phyloP scores from a whole-genome alignment of 495 filamentous ascomycete genomes.

The Talaromyces borbonicus region DNA sequence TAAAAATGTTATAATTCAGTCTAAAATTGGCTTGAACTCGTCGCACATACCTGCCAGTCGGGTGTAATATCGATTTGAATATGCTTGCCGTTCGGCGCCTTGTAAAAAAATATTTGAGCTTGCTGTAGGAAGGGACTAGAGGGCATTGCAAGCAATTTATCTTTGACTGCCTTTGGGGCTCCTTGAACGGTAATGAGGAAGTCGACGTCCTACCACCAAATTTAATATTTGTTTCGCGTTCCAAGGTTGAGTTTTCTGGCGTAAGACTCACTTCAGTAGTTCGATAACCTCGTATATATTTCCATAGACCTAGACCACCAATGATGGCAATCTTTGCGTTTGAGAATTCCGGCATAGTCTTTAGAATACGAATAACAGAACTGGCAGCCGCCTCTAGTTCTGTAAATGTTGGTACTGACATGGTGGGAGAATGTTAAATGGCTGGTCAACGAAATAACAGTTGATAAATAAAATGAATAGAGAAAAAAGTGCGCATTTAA shows the following conservation, averaged over 20 bases:
- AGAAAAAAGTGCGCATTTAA: too few relatives aligned
- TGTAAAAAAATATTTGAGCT: slow-evolving; percentile 6
- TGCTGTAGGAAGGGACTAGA: slow-evolving; percentile 6
- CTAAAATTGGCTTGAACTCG: background rate
- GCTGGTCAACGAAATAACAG: background rate
- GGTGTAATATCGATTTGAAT: slow-evolving; percentile 8
- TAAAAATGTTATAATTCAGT: background rate
- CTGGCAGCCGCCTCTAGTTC: slow-evolving; percentile 6
- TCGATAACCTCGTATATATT: slow-evolving; percentile 5
- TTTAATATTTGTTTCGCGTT: background rate
- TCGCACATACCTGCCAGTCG: slow-evolving; percentile 3
- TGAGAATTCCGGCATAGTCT: slow-evolving; percentile 7
- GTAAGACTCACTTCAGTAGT: slow-evolving; percentile 5
- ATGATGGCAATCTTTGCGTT: slow-evolving; percentile 8
- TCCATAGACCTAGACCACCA: slow-evolving; percentile 8
- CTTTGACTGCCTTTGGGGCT: slow-evolving; percentile 6
- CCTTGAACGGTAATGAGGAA: slow-evolving; percentile 9
- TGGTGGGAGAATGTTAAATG: background rate
- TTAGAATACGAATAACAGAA: slow-evolving; percentile 1
- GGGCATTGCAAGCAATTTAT: slow-evolving; percentile 7
- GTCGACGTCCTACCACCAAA: slow-evolving; percentile 3
- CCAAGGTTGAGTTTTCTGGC: too few relatives aligned
- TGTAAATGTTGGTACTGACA: slow-evolving; percentile 7
- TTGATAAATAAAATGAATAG: background rate
- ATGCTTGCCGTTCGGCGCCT: background rate